Conservation (phyloP, 2,329 filamentous ascomycete genomes). For the Trichophyton schoenleinii region DNA sequence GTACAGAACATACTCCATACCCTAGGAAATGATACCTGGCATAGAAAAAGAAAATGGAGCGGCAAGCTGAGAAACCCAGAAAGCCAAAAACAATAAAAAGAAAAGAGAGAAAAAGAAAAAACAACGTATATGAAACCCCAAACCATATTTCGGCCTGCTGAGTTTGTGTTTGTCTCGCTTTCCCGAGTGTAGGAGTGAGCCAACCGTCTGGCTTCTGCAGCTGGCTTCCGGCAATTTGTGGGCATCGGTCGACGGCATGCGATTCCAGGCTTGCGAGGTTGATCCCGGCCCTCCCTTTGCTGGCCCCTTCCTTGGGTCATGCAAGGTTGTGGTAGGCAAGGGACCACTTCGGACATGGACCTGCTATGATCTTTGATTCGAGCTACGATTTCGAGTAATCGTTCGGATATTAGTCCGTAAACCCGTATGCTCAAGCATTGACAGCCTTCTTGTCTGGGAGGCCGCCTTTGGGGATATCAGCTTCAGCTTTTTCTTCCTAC, state of each 20-base stretch:
- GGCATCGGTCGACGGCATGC: background rate
- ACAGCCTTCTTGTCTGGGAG: background rate
- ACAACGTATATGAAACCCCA: background rate
- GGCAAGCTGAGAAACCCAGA: background rate
- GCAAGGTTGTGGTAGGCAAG: background rate
- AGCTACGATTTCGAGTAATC: background rate
- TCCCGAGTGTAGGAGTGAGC: background rate
- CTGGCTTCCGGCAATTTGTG: background rate
- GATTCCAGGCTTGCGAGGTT: background rate
- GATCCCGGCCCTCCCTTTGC: background rate
- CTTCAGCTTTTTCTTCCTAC: background rate
- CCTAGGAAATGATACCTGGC: conserved; percentile 6
- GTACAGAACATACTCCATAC: conserved; percentile 5
- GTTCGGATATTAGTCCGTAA: background rate
- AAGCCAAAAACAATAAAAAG: background rate
- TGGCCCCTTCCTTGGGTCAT: background rate
- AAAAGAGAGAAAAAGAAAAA: background rate
- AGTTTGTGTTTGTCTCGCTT: conserved; percentile 1
- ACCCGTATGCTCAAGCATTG: background rate
- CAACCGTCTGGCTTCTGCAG: background rate
- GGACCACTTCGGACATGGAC: background rate
- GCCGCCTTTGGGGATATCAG: background rate
- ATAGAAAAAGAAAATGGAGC: conserved; percentile 1
- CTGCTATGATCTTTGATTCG: background rate
- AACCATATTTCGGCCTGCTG: background rate